A percentile compares a stretch with the other conserved stretches of the same genome.
These are phyloP conservation scores for Eutrema yunnanense DNA, from an alignment of 345 rosid species.

Conservation along the genomic window DNA sequence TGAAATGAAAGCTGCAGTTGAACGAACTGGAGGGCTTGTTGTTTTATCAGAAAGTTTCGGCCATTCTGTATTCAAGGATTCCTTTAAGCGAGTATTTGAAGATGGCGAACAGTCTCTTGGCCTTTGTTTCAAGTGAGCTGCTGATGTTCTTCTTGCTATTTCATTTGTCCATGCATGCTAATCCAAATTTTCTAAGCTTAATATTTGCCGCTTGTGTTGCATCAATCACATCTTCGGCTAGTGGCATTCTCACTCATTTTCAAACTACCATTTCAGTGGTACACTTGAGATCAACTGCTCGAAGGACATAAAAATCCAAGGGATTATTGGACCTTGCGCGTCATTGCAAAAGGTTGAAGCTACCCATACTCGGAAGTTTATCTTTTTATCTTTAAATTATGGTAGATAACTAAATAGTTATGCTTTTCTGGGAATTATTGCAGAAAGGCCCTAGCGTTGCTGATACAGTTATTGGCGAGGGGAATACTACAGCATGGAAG, in stretches of 20 bases:
- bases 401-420: not conserved
- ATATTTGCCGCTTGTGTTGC: too few relatives aligned
- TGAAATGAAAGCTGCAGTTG: slow-evolving; percentile 97
- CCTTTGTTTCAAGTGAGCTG: slow-evolving; percentile 86
- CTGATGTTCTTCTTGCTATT: slow-evolving; percentile 1
- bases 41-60: slow-evolving; percentile 98
- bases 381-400: not conserved
- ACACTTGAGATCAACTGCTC: slow-evolving; percentile 81
- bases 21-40: slow-evolving; percentile 95
- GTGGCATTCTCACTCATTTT: slow-evolving; percentile 19
- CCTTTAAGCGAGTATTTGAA: slow-evolving; percentile 89
- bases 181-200: not conserved
- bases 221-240: not conserved
- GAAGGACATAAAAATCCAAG: slow-evolving; percentile 92
- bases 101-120: slow-evolving; percentile 93
- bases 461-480: slow-evolving; percentile 86
- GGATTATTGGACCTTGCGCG: slow-evolving; percentile 94
- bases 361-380: not conserved
- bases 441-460: slow-evolving; percentile 94
- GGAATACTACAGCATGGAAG: slow-evolving; percentile 87
- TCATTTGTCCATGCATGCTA: slow-evolving; percentile 11
- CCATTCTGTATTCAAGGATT: slow-evolving; percentile 93
- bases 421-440: slow-evolving; percentile 31
- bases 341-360: slow-evolving; percentile 80
- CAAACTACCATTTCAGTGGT: slow-evolving; percentile 54